These are phyloP conservation scores for Phylloporus sp. DNA, from an alignment of 768 basidiomycete species.

Conservation along the genomic window DNA sequence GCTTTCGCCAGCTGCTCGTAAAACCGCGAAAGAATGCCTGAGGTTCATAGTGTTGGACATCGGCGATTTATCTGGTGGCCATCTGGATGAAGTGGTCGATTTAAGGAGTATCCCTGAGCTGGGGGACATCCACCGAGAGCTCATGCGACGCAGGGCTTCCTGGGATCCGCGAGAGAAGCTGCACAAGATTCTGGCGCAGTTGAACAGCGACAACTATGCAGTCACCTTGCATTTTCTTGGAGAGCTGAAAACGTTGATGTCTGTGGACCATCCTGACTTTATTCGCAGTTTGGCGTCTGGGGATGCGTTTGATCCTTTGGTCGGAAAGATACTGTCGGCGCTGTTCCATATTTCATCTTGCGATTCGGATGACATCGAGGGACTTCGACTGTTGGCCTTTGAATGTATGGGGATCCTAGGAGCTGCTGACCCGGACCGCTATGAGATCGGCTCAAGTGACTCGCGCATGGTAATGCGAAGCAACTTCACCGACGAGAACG, in stretches of 20 bases:
- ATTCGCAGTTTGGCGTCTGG: slow-evolving; percentile 68
- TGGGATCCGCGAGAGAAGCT: slow-evolving; percentile 55
- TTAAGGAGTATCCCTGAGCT: slow-evolving; percentile 69
- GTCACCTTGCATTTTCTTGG: slow-evolving; percentile 67
- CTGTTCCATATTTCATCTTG: slow-evolving; percentile 68
- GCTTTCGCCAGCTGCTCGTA: slow-evolving; percentile 49
- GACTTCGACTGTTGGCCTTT: slow-evolving; percentile 65
- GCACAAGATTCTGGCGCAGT: slow-evolving; percentile 64
- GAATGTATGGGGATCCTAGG: slow-evolving; percentile 91
- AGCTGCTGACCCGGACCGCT: slow-evolving; percentile 92
- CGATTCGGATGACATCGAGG: slow-evolving; percentile 71
- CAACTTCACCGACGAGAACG: slow-evolving; percentile 77
- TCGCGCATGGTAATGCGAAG: slow-evolving; percentile 65
- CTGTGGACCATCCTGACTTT: slow-evolving; percentile 43
- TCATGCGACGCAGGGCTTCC: slow-evolving; percentile 42
- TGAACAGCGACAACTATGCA: slow-evolving; percentile 72
- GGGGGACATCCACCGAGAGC: slow-evolving; percentile 34
- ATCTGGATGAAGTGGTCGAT: slow-evolving; percentile 78
- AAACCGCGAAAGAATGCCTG: slow-evolving; percentile 55
- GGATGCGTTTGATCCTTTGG: slow-evolving; percentile 75
- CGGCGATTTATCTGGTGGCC: slow-evolving; percentile 45
- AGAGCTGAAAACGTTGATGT: slow-evolving; percentile 70
- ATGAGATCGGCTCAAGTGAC: slow-evolving; percentile 58
- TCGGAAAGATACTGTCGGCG: slow-evolving; percentile 61
- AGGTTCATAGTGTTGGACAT: slow-evolving; percentile 65